Evolutionary conservation across 331 rosid genomes (phyloP).

Genomic region (Spiraea crenata): DNA sequence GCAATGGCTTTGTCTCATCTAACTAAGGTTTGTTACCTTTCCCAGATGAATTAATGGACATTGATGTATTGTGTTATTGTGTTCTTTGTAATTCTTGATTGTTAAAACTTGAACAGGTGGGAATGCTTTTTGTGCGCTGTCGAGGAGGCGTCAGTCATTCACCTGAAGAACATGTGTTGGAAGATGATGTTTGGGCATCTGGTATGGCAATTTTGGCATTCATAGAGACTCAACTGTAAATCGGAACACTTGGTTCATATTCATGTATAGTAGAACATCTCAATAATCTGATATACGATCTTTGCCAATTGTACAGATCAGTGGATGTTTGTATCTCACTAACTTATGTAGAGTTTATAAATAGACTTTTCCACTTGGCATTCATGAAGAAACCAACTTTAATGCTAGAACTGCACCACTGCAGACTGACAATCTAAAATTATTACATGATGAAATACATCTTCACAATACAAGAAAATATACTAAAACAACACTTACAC

Average conservation of each 20-base stretch:
- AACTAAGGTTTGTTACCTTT: constrained; percentile 56
- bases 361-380: too few relatives aligned
- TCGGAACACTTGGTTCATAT: not conserved
- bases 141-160: constrained; percentile 97
- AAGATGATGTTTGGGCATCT: constrained; percentile 81
- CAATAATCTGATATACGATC: not conserved
- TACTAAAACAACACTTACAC: too few relatives aligned
- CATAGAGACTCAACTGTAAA: constrained; percentile 50
- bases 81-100: constrained; percentile 1
- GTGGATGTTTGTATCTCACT: not conserved
- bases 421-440: too few relatives aligned
- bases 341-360: too few relatives aligned
- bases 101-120: constrained; percentile 54
- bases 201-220: constrained; percentile 80
- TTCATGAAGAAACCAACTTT: too few relatives aligned
- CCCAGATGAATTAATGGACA: not conserved
- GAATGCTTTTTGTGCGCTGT: constrained; percentile 91
- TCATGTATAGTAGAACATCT: constrained; percentile 12
- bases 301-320: not conserved
- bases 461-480: too few relatives aligned
- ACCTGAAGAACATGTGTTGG: constrained; percentile 75
- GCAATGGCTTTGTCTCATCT: constrained; percentile 94
- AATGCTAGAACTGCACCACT: too few relatives aligned
- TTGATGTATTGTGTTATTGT: not conserved
- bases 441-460: too few relatives aligned